These are phyloP conservation scores for Canariomyces notabilis DNA, from an alignment of 2,329 filamentous ascomycete species.

Conservation along the genomic window DNA sequence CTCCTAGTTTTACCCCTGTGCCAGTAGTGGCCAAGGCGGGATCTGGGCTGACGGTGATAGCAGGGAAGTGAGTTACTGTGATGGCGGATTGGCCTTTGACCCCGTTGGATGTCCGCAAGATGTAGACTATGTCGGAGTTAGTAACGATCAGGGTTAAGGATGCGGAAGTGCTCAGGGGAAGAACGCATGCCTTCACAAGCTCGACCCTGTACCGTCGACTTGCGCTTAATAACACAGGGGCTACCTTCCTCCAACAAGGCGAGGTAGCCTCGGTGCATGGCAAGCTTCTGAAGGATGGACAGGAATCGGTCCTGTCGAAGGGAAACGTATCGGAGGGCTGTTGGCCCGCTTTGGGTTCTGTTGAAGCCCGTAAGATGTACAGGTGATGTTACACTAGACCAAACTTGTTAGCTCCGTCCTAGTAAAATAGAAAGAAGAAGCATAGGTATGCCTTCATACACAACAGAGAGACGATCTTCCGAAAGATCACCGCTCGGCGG, in stretches of 20 bases:
- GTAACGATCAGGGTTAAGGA: not conserved
- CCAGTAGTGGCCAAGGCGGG: too few relatives aligned
- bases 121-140: not conserved
- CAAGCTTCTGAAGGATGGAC: not conserved
- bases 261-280: not conserved
- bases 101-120: conserved; percentile 7
- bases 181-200: not conserved
- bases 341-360: not conserved
- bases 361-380: not conserved
- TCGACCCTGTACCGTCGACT: not conserved
- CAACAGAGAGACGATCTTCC: not conserved
- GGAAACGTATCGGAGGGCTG: not conserved
- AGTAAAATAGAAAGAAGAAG: too few relatives aligned
- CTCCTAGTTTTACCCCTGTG: not conserved
- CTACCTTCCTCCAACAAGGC: not conserved
- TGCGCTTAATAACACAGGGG: not conserved
- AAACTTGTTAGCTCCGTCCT: not conserved
- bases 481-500: not conserved
- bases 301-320: not conserved
- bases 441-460: not conserved
- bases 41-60: not conserved
- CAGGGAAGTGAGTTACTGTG: conserved; percentile 2
- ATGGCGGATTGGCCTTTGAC: not conserved
- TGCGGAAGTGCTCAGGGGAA: not conserved
- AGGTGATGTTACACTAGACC: not conserved